Evolutionary conservation across 371 early-diverging fungal genomes (phyloP), one percentile per base, ranked within the genome.

Genomic region (Zychaea mexicana): DNA sequence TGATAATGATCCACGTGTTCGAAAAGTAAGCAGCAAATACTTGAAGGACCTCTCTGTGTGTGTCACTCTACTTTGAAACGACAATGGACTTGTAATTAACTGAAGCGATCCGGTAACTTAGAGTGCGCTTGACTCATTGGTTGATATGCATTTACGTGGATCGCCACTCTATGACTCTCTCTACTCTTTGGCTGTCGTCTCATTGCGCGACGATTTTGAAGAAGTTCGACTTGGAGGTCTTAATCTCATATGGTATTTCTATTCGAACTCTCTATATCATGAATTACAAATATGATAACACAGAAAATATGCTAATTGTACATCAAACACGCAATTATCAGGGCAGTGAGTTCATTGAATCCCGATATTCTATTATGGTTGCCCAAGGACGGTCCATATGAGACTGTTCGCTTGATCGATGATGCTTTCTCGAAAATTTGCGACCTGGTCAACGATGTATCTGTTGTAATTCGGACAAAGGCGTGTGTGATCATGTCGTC

Each of bases 401-500:
- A 88, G 47, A 80, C 82, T 12, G 80, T 86, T 12, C 75, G 90
- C n/a, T 64, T 92, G 15, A 85, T 87, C 4, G 90, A 92, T 66
- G 91, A 91, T 66, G 90, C 92, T 9, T 92, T 92, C 64, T 83
- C 87, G 21, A 83, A 86, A 68, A 77, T 89, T 17, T 92, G 92
- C 62, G 92, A 92, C 65, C 76, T 91, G 76, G 87, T 91, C 28
- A 92, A 91, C 60, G 92, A 92, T 68, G 78, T 84, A 45, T 83
- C 88, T 1, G 81, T 89, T 53, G 69, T 71, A 17, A 85, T 92
- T 17, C 81, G 92, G 2, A 85, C 88, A 38, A 87, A 89, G 60
- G 92, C 92, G 0, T 88, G 88, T 66, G 74, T 83, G 0, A 69
- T 85, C 46, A 77, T 92, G 66, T 90, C 90, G 0, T 84, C 85